Evolutionary conservation across 805 yeast species (phyloP), one percentile per base, ranked within the genome.

Genomic region (Lachancea cidri): DNA sequence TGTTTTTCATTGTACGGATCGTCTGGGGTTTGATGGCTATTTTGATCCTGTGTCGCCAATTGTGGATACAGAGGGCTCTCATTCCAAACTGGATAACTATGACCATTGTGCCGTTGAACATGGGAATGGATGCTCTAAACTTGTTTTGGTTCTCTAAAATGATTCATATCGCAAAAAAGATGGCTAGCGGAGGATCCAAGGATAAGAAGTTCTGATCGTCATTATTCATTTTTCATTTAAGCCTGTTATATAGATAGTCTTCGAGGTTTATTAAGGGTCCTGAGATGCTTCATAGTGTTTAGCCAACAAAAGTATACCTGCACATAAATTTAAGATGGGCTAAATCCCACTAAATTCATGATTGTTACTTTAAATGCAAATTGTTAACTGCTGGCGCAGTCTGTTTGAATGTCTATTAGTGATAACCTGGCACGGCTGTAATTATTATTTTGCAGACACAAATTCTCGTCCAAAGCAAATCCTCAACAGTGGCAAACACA

Each of bases 21-120:
- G 58, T 82, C 7, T 86, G 96, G 93, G 98, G 98, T 0, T 77
- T 83, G 59, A 76, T 76, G 46, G 86, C 94, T 11, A 83, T 87
- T 16, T 54, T 54, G 36, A 34, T 64, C 16, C 73, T 81, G 41
- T 67, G 74, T n/a, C 39, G 47, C 9, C 79, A 79, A 44, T 66
- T 82, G 55, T 68, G 57, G 54, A 48, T 55, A 9, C 68, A 72
- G 11, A 64, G 73, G 61, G 67, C 65, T 15, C 57, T 65, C 17
- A 61, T 74, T 29, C 79, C 83, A 11, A 16, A 49, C 3, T 58
- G 73, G 52, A 60, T 78, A 35, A 74, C 88, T 0, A 35, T 65
- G 3, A 41, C 72, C 2, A 71, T 83, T 16, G 66, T 86, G 46
- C 45, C 57, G 0, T 63, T 86, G 45, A 88, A 89, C 63, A 32